These are phyloP conservation scores for Trichoderma breve DNA, from an alignment of 2,329 filamentous ascomycete species.

Conservation along the genomic window DNA sequence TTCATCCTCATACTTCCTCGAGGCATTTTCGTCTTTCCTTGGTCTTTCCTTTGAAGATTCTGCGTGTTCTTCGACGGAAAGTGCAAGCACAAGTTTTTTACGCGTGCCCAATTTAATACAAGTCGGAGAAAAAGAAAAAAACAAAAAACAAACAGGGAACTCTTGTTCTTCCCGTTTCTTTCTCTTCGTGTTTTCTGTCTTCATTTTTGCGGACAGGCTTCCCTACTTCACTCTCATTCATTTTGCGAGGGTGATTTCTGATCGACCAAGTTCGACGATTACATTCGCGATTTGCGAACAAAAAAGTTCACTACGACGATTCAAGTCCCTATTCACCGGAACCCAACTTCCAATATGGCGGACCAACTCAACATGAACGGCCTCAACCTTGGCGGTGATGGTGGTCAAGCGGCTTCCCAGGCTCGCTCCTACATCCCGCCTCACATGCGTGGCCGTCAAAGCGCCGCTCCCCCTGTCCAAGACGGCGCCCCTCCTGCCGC, in stretches of 20 bases:
- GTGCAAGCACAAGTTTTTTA: slow-evolving; percentile 33
- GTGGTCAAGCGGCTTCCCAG: slow-evolving; percentile 33
- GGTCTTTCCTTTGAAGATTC: slow-evolving; percentile 49
- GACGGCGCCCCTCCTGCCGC: slow-evolving; percentile 23
- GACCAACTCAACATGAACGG: slow-evolving; percentile 81
- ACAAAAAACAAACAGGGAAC: slow-evolving; percentile 28
- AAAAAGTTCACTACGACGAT: neutral
- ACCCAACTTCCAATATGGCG: slow-evolving; percentile 60
- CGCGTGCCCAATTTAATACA: slow-evolving; percentile 32
- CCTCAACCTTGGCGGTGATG: slow-evolving; percentile 59
- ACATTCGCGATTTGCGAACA: slow-evolving; percentile 2
- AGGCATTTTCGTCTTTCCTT: slow-evolving; percentile 40
- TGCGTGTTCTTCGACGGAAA: slow-evolving; percentile 44
- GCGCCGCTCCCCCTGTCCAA: slow-evolving; percentile 30
- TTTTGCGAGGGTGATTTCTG: slow-evolving; percentile 32
- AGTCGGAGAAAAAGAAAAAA: slow-evolving; percentile 33
- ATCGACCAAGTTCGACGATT: slow-evolving; percentile 21
- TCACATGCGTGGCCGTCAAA: slow-evolving; percentile 66
- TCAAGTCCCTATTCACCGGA: slow-evolving; percentile 24
- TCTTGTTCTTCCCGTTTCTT: slow-evolving; percentile 35
- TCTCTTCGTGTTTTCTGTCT: slow-evolving; percentile 34
- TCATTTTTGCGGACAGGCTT: slow-evolving; percentile 30
- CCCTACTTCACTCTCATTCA: slow-evolving; percentile 30
- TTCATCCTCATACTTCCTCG: slow-evolving; percentile 31
- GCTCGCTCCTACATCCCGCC: slow-evolving; percentile 78